Conservation (phyloP, 805 yeast genomes). For the Teunomyces funiuensis region DNA sequence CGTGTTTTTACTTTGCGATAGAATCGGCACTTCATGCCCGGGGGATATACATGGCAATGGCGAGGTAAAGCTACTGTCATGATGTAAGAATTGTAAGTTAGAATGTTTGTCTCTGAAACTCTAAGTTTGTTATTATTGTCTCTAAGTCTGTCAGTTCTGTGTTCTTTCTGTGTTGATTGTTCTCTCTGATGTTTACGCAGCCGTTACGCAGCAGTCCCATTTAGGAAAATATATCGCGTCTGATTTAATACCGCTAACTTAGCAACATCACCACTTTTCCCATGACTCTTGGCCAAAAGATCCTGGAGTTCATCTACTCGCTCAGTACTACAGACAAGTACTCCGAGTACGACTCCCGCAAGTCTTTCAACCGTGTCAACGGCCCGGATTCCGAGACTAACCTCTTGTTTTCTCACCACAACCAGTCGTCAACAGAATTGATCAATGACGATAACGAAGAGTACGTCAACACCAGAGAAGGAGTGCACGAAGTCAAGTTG, state of each 20-base stretch:
- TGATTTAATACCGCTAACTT: too few species aligned
- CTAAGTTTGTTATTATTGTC: not conserved
- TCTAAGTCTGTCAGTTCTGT: not conserved
- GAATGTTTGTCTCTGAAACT: too few species aligned
- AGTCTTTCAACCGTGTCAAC: slow-evolving; percentile 42
- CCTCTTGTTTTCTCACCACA: slow-evolving; percentile 29
- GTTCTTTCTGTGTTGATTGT: not conserved
- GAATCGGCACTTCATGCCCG: slow-evolving; percentile 52
- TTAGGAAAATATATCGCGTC: not conserved
- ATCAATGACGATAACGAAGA: slow-evolving; percentile 31
- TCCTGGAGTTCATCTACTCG: slow-evolving; percentile 62
- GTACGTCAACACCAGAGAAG: slow-evolving; percentile 44
- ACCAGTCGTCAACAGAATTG: slow-evolving; percentile 22
- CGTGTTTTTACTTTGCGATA: slow-evolving; percentile 43
- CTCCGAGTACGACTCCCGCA: slow-evolving; percentile 60
- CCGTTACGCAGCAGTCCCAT: not conserved
- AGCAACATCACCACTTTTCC: not conserved
- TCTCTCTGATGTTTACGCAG: not conserved
- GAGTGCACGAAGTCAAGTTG: slow-evolving; percentile 69
- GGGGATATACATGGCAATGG: slow-evolving; percentile 19
- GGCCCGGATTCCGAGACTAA: slow-evolving; percentile 39
- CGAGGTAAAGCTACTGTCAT: too few species aligned
- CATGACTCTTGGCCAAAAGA: slow-evolving; percentile 35
- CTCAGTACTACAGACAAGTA: slow-evolving; percentile 68
- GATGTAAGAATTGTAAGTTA: not conserved